phyloP scores from a whole-genome alignment of 1,139 yeast genomes.

The Debaryomyces coudertii region DNA sequence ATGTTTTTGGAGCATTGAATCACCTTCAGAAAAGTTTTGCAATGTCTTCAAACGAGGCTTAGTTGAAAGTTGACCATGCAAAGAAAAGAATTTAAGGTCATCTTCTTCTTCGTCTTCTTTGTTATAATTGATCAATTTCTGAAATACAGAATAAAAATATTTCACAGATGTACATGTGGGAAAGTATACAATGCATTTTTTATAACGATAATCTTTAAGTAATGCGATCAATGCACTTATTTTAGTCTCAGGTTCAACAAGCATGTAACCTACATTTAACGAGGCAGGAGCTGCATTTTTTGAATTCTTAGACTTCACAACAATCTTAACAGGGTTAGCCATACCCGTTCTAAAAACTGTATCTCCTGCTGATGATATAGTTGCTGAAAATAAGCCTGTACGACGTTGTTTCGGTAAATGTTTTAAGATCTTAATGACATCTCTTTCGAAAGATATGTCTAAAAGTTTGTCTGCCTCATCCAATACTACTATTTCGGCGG shows the following conservation, averaged over 20 bases:
- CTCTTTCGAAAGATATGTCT: slow-evolving; percentile 75
- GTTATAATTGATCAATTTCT: slow-evolving; percentile 21
- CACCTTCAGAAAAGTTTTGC: slow-evolving; percentile 55
- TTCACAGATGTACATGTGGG: slow-evolving; percentile 90
- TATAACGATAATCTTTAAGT: slow-evolving; percentile 57
- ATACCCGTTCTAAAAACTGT: slow-evolving; percentile 76
- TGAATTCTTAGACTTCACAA: slow-evolving; percentile 60
- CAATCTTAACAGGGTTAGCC: slow-evolving; percentile 84
- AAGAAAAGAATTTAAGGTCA: slow-evolving; percentile 57
- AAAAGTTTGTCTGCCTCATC: slow-evolving; percentile 94
- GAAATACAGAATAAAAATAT: slow-evolving; percentile 66
- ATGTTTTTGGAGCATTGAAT: slow-evolving; percentile 46
- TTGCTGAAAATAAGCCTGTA: slow-evolving; percentile 92
- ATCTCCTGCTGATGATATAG: slow-evolving; percentile 78
- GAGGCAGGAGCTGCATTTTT: slow-evolving; percentile 57
- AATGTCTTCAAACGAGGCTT: slow-evolving; percentile 75
- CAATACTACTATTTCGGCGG: slow-evolving; percentile 74
- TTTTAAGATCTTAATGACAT: slow-evolving; percentile 66
- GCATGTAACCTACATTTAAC: slow-evolving; percentile 63
- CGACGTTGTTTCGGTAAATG: slow-evolving; percentile 86
- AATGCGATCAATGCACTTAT: slow-evolving; percentile 59
- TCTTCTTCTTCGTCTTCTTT: slow-evolving; percentile 25
- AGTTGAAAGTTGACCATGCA: slow-evolving; percentile 85
- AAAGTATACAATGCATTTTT: slow-evolving; percentile 81
- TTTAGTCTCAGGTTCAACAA: slow-evolving; percentile 63